Percentiles rank a stretch among this genome's conserved stretches.
phyloP scores from a whole-genome alignment of 2,329 filamentous ascomycete genomes.

The Thielaviopsis ethacetica region DNA sequence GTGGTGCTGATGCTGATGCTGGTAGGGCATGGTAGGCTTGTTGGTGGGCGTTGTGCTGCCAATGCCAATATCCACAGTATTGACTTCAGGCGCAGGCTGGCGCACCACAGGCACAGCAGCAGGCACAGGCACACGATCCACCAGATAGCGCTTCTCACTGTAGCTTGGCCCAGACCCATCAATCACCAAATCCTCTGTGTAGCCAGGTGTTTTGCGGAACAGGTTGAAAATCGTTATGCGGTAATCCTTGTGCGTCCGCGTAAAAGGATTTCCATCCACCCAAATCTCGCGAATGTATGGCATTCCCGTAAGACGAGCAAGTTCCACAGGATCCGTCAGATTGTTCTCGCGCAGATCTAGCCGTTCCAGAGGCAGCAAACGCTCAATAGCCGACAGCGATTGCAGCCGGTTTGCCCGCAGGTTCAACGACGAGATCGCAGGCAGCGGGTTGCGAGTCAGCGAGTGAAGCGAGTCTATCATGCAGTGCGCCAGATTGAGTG shows the following conservation, averaged over 20 bases:
- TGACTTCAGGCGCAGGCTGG: slow-evolving; percentile 44
- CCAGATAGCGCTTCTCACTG: slow-evolving; percentile 66
- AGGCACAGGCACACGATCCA: slow-evolving; percentile 64
- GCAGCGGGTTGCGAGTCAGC: slow-evolving; percentile 67
- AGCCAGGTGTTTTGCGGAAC: slow-evolving; percentile 79
- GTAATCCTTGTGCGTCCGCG: slow-evolving; percentile 70
- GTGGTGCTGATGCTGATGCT: background rate
- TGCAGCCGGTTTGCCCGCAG: slow-evolving; percentile 74
- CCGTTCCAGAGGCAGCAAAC: slow-evolving; percentile 72
- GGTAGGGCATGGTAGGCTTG: slow-evolving; percentile 37
- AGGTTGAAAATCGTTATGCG: slow-evolving; percentile 89
- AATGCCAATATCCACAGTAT: slow-evolving; percentile 38
- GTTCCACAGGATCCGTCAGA: slow-evolving; percentile 76
- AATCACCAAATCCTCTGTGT: slow-evolving; percentile 77
- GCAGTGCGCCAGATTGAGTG: slow-evolving; percentile 86
- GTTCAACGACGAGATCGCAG: slow-evolving; percentile 86
- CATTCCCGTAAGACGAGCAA: slow-evolving; percentile 76
- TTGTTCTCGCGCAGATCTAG: slow-evolving; percentile 84
- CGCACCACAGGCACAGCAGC: slow-evolving; percentile 65
- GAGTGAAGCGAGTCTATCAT: slow-evolving; percentile 95
- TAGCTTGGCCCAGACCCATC: slow-evolving; percentile 74
- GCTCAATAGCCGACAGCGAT: slow-evolving; percentile 80
- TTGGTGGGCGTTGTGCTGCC: slow-evolving; percentile 20
- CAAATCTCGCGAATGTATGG: slow-evolving; percentile 87
- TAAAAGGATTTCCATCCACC: slow-evolving; percentile 83